Evolutionary conservation across 768 basidiomycete genomes (phyloP), one percentile per base, ranked within the genome.

Genomic region (Mrakia hoshinonis): DNA sequence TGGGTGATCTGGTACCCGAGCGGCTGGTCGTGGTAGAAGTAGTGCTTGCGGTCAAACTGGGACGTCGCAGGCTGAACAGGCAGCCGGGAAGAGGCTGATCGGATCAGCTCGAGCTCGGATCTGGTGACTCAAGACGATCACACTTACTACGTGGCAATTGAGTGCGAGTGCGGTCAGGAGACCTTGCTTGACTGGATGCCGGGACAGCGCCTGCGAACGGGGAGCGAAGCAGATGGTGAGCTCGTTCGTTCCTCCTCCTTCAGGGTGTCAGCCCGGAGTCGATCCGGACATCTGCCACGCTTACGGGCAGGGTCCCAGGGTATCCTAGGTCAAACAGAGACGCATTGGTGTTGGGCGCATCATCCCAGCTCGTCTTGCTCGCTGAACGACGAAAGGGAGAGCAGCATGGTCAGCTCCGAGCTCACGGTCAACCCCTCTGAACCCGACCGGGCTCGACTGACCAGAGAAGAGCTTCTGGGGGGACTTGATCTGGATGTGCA

Each of bases 1-100:
- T 98, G 94, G 0, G 94, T 99, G 73, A 99, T 95, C 80, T 99
- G 96, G 79, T 93, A 98, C 0, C 95, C 95, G 4, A 89, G 84
- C 0, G 96, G 93, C 46, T 96, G 84, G 79, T 98, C 96, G 5
- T 91, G 85, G 77, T 99, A 98, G 79, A 97, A 97, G 78, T 99
- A 99, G 78, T 98, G 96, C 78, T 99, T 99, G 74, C 96, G 83
- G 79, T 98, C 96, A 76, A 98, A 98, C 0, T 90, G 84, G 0
- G 92, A 95, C 24, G 84, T 82, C 0, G 75, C 74, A 74, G 90
- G 90, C 64, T 95, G 82, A 5, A 83, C 74, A 51, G 6, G 39
- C 43, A 43, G 43, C 43, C 43, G n/a, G 13, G 34, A 4, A 26
- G 39, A 36, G 24, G 11, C 38, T 22, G 26, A 22, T 18, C 38